Conservation (phyloP, 306 rosid species). For the Cucumis melo region DNA sequence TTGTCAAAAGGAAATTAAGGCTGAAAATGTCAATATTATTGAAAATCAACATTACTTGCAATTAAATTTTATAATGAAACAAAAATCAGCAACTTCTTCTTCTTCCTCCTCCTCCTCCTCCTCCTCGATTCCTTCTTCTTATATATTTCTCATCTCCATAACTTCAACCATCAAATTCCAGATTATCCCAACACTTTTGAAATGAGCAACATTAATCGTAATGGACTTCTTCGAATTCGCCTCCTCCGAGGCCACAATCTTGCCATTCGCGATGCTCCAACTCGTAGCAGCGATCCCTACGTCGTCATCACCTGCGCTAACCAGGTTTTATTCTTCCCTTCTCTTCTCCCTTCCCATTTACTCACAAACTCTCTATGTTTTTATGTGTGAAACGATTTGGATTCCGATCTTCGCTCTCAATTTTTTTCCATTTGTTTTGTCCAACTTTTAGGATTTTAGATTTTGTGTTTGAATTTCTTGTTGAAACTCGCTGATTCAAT, state of each 20-base stretch:
- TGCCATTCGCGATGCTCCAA: constrained; percentile 49
- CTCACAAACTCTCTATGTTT: neutral
- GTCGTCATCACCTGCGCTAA: constrained; percentile 32
- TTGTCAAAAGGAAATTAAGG: neutral
- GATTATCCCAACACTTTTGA: neutral
- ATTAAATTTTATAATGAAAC: neutral
- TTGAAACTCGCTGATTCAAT: neutral
- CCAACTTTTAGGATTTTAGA: neutral
- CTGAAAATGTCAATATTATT: neutral
- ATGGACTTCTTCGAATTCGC: constrained; percentile 65
- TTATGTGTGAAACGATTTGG: neutral
- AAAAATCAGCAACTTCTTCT: neutral
- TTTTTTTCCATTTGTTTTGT: neutral
- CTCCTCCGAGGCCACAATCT: constrained; percentile 50
- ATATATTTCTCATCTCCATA: neutral
- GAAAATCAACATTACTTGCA: neutral
- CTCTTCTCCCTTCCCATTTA: neutral
- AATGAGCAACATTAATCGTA: constrained; percentile 15
- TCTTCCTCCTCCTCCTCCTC: neutral
- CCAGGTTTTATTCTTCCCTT: constrained; percentile 26
- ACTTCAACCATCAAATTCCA: neutral
- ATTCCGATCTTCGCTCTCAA: neutral
- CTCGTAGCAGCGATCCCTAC: constrained; percentile 65
- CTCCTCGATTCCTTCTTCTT: neutral
- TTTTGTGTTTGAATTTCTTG: neutral